Base-by-base conservation (phyloP, 805 yeast genomes). In the Candida andamanensis region DNA sequence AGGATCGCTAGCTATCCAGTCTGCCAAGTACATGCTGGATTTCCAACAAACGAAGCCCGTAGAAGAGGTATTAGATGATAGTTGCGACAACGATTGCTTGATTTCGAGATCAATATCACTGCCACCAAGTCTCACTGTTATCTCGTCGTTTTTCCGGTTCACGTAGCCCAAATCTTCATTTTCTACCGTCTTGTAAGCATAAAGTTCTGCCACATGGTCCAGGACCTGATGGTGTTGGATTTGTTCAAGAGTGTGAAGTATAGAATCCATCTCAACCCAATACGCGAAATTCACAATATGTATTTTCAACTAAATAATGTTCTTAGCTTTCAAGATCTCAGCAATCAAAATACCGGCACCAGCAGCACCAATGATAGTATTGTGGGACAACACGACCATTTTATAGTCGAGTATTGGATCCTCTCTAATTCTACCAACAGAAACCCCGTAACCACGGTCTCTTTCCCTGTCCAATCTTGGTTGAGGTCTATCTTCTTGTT, bases 291-390 rank as follows among this genome's bases (percentile, higher is more conserved):
- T 19, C 10, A 19, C 8, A 11, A 19, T 8, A 19, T 19, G 11
- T 19, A 19, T 19, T 19, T 19, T 8, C 6, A 25, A 11, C 35
- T 72, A 87, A 42, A 90, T 72, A 45, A 85, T 60, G 39, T 76
- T 72, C 66, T 82, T 87, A 39, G 89, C 89, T 39, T 74, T 61
- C 49, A 92, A 71, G 34, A 87, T 70, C 68, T 92, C 98, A 32
- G 95, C 98, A 56, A 92, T 92, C 60, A 92, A 76, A 40, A 92
- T 72, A 60, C 98, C 98, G 6, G 97, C 83, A 57, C 98, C 98
- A 16, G 98, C 98, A 52, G 98, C 98, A 54, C 98, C 98, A 46
- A 92, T 85, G 50, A 92, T 75, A 34, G 98, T 92, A 72, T 92
- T 92, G 63, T 92, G 98, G 17, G 97, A 89, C 45, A 92, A 69